Evolutionary conservation across 2,329 filamentous ascomycete species (phyloP), one percentile per base, ranked within the genome.

Genomic region (Phialemonium atrogriseum): DNA sequence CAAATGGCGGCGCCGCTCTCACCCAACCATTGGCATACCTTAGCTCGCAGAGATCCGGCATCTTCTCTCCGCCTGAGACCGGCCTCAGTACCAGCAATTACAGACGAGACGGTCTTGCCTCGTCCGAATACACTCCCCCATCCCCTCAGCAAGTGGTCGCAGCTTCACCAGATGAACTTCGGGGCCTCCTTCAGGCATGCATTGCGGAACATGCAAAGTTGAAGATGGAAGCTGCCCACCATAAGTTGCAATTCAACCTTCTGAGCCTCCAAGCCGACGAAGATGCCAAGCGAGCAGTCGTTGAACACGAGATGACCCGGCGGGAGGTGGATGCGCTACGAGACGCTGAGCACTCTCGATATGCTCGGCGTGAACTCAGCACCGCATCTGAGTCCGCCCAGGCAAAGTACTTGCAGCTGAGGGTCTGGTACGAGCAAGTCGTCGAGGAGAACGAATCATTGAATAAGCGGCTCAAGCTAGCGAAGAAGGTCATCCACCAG

Each of bases 251-350:
- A 54, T 83, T 88, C 51, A 87, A 81, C 46, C 72, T 95, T 49
- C 70, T 94, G 17, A 78, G 75, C 31, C 78, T 95, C 42, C 85
- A 94, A 49, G 87, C 84, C 33, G 78, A 81, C 29, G 86, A 94
- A 45, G 81, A 87, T 18, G 75, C 85, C 8, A 88, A 93, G 56
- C 78, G 87, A 16, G 86, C 89, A 44, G 82, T 80, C 21, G 88
- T 95, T 5, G 89, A 95, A 56, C 83, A 94, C 47, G 84, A 91
- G 42, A 88, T 95, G 74, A 82, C 81, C n/a, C 76, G 85, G 40
- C 73, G 83, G 14, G 87, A 95, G 56, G 81, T 94, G 13, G 84
- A 94, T 39, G 84, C 88, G 10, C 64, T 95, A 17, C 81, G 87
- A 38, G 69, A 72, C 39, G 77, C 78, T 10, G 83, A 91, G 49